phyloP scores from a whole-genome alignment of 2,329 filamentous ascomycete genomes.

The Ophiostoma triangulosporum region DNA sequence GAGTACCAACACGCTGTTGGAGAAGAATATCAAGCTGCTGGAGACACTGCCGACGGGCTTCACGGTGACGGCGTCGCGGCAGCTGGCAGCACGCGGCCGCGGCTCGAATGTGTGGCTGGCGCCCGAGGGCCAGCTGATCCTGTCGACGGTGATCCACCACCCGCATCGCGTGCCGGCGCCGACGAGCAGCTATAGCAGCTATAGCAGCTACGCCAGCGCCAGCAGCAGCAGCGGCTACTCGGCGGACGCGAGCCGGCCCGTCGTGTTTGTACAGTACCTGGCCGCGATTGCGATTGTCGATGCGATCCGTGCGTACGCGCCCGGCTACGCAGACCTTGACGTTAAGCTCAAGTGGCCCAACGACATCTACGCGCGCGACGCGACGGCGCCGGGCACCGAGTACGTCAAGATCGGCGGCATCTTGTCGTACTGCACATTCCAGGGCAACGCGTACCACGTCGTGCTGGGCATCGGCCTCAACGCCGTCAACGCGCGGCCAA shows the following conservation, averaged over 20 bases:
- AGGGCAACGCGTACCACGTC: constrained; percentile 63
- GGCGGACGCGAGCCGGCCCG: constrained; percentile 31
- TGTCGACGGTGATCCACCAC: constrained; percentile 80
- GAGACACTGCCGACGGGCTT: constrained; percentile 71
- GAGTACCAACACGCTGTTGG: constrained; percentile 83
- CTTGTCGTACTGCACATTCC: constrained; percentile 77
- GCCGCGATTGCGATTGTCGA: constrained; percentile 76
- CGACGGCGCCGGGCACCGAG: constrained; percentile 18
- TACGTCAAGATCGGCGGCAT: constrained; percentile 93
- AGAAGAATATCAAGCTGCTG: constrained; percentile 75
- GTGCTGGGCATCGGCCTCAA: constrained; percentile 83
- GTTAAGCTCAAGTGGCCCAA: constrained; percentile 96
- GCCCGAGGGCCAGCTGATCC: constrained; percentile 72
- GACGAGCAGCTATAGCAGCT: neutral
- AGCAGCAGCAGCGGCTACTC: constrained; percentile 30
- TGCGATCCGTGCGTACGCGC: constrained; percentile 67
- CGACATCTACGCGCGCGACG: constrained; percentile 71
- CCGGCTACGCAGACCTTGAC: constrained; percentile 59
- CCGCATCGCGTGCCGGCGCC: constrained; percentile 54
- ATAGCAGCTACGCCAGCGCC: constrained; percentile 29
- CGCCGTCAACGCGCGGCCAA: constrained; percentile 68
- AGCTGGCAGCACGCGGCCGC: constrained; percentile 76
- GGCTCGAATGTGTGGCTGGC: constrained; percentile 93
- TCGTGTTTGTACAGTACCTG: constrained; percentile 91
- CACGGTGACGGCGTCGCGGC: constrained; percentile 73